Evolutionary conservation across 2,329 filamentous ascomycete species (phyloP).

Genomic region (Arthrobotrys entomopaga): DNA sequence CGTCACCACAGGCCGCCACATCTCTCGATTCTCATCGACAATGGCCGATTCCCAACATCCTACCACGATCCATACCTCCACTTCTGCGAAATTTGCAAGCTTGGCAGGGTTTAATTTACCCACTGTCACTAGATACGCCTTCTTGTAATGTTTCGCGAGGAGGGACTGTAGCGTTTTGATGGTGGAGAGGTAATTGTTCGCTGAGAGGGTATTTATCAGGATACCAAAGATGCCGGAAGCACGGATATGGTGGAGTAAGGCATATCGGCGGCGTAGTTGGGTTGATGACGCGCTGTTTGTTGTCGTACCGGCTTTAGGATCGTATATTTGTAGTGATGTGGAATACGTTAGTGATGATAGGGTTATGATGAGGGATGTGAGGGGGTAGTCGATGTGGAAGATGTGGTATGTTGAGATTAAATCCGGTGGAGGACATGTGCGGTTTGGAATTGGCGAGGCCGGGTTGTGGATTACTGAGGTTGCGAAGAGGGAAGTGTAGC

Average conservation of each 20-base stretch:
- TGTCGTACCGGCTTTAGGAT: conserved; percentile 66
- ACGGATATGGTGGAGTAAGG: conserved; percentile 80
- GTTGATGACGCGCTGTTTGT: conserved; percentile 62
- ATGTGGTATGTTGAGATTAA: conserved; percentile 63
- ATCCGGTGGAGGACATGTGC: conserved; percentile 69
- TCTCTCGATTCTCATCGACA: conserved; percentile 83
- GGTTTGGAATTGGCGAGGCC: conserved; percentile 82
- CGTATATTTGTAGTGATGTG: conserved; percentile 59
- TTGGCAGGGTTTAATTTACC: conserved; percentile 96
- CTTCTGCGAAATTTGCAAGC: conserved; percentile 93
- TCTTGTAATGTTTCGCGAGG: conserved; percentile 85
- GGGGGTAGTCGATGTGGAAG: conserved; percentile 85
- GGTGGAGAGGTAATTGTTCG: conserved; percentile 86
- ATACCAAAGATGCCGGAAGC: conserved; percentile 90
- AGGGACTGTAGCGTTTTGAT: conserved; percentile 77
- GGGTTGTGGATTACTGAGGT: conserved; percentile 82
- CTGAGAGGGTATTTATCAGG: conserved; percentile 91
- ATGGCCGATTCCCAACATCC: conserved; percentile 98
- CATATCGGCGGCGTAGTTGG: conserved; percentile 84
- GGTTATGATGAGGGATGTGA: conserved; percentile 83
- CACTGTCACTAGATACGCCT: conserved; percentile 94
- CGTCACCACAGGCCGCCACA: conserved; percentile 91
- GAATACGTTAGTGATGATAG: conserved; percentile 78
- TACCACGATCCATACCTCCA: conserved; percentile 96
- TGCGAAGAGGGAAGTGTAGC: conserved; percentile 76